These are phyloP conservation scores for Apium graveolens DNA, from an alignment of 129 eudicot species.

Conservation along the genomic window DNA sequence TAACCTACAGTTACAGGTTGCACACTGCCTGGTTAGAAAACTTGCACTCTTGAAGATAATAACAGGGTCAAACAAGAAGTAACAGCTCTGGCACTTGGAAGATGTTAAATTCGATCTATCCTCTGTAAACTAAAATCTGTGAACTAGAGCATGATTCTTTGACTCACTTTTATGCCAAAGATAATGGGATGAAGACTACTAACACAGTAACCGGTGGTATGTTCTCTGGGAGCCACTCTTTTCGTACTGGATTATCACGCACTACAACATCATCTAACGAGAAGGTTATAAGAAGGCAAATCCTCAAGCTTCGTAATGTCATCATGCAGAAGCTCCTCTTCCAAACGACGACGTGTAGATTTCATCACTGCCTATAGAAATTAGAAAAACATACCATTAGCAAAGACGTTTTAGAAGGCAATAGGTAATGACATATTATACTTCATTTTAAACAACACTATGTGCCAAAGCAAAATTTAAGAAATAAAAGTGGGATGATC, in stretches of 20 bases:
- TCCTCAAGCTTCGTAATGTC: constrained; percentile 74
- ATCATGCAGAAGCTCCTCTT: constrained; percentile 84
- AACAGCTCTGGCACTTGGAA: neutral
- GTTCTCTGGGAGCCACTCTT: neutral
- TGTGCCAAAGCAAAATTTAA: neutral
- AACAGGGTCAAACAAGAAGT: constrained; percentile 8
- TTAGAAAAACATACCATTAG: neutral
- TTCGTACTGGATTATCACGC: constrained; percentile 4
- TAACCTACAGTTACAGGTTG: neutral
- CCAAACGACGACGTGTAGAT: constrained; percentile 91
- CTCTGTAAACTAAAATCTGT: neutral
- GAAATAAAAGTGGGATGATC: neutral
- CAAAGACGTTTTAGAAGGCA: neutral
- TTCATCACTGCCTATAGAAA: constrained; percentile 85
- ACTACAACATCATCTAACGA: constrained; percentile 24
- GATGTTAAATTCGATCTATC: neutral
- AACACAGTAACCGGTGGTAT: neutral
- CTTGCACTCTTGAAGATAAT: constrained; percentile 3
- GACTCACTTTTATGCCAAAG: neutral
- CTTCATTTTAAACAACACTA: neutral
- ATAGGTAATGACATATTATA: neutral
- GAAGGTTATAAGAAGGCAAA: constrained; percentile 80
- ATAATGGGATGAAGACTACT: neutral
- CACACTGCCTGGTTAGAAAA: neutral
- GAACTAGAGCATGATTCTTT: constrained; percentile 1